Base-by-base conservation (phyloP, 805 yeast genomes). In the Allodekkera sacchari region DNA sequence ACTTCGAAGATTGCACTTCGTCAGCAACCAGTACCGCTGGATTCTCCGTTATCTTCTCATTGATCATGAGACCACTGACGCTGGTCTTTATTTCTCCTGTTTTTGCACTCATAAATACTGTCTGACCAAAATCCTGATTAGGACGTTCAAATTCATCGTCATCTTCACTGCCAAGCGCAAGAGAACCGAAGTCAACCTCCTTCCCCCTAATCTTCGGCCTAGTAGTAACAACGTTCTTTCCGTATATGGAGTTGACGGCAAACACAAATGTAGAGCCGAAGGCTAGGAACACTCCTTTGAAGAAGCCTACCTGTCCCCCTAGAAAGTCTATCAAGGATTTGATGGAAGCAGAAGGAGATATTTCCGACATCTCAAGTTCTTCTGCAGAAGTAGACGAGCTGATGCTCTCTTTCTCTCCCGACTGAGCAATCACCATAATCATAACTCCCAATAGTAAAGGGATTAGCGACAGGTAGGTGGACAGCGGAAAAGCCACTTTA, bases 191-290 rank as follows among this genome's bases (percentile, higher is more conserved):
- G 9, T 27, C 22, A 11, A 17, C 30, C 11, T 7, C 18, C 7
- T 22, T 8, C 7, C 22, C 30, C 10, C 18, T 14, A 8, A 8
- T 15, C 22, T 19, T 16, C 9, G 10, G 48, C 33, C 55, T 57
- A 43, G 47, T 55, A 22, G 88, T 83, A 39, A 85, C 71, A 24
- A 87, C 75, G 41, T 75, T 78, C 57, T 87, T 87, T 23, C 92
- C 87, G 55, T 83, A 85, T 27, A 87, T 82, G 50, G 85, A 85
- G 49, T 85, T 95, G 3, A 77, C 71, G 5, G 89, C 94, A 61
- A 87, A 85, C 13, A 84, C 73, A 6, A 81, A 52, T 30, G 88
- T 70, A 4, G 92, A 74, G 19, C 74, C 37, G 7, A 78, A 57
- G 9, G 95, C 89, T 47, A 69, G 79, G 2, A 69, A 19, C n/a